A percentile compares a stretch with the other conserved stretches of the same genome.
Evolutionary conservation across 805 yeast species (phyloP).

Genomic region (Nakazawaea molendinolei): DNA sequence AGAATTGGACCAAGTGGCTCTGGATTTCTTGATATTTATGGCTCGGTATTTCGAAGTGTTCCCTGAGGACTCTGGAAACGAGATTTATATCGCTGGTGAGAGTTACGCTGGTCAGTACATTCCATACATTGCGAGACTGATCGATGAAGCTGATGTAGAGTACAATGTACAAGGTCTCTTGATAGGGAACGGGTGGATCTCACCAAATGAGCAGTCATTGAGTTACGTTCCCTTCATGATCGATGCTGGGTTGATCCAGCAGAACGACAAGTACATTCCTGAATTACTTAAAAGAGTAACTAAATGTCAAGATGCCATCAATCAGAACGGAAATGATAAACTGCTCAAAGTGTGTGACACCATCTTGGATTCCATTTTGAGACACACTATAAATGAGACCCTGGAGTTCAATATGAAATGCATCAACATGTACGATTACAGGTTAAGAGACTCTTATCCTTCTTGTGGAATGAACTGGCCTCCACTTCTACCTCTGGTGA

Average conservation of each 20-base stretch:
- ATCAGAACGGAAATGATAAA: slow-evolving; percentile 20
- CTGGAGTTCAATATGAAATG: slow-evolving; percentile 44
- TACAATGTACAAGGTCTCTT: slow-evolving; percentile 59
- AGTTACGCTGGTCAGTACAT: slow-evolving; percentile 96
- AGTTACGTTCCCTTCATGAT: slow-evolving; percentile 70
- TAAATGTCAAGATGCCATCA: slow-evolving; percentile 51
- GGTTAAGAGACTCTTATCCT: slow-evolving; percentile 67
- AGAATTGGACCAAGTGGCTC: slow-evolving; percentile 51
- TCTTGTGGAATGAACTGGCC: slow-evolving; percentile 96
- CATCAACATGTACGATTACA: slow-evolving; percentile 76
- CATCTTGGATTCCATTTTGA: slow-evolving; percentile 34
- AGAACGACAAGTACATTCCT: slow-evolving; percentile 31
- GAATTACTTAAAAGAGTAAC: slow-evolving; percentile 44
- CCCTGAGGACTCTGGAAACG: slow-evolving; percentile 61
- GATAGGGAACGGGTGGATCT: slow-evolving; percentile 94
- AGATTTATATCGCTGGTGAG: slow-evolving; percentile 84
- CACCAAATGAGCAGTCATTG: slow-evolving; percentile 78
- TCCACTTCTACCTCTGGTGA: slow-evolving; percentile 41
- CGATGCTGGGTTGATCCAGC: slow-evolving; percentile 47
- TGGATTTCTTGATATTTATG: slow-evolving; percentile 60
- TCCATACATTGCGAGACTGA: slow-evolving; percentile 72
- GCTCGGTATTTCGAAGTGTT: slow-evolving; percentile 60
- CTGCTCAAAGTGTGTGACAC: slow-evolving; percentile 29
- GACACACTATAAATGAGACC: slow-evolving; percentile 20
- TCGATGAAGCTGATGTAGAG: slow-evolving; percentile 31